A percentile compares a stretch with the other conserved stretches of the same genome.
Evolutionary conservation across 1,284 basidiomycete species (phyloP).

Genomic region (Ustilago trichophora): DNA sequence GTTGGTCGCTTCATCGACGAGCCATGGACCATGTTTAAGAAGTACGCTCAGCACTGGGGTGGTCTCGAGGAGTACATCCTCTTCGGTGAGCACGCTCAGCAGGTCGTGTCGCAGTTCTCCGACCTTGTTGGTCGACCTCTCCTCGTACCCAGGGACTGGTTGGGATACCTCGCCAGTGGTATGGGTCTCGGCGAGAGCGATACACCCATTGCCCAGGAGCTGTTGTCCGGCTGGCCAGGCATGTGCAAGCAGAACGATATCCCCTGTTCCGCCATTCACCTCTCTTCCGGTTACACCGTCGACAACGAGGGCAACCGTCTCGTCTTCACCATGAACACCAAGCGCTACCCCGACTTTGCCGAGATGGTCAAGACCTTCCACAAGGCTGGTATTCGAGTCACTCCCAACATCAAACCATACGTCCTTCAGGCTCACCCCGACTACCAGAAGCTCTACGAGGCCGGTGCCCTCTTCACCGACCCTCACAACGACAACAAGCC

Average conservation of each 20-base stretch:
- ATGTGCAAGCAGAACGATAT: constrained; percentile 68
- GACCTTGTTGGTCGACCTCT: constrained; percentile 67
- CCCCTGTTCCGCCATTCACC: constrained; percentile 64
- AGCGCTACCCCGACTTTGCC: constrained; percentile 68
- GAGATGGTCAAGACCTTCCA: constrained; percentile 67
- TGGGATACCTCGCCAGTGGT: constrained; percentile 68
- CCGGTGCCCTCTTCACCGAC: constrained; percentile 67
- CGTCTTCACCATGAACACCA: constrained; percentile 68
- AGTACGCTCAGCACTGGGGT: constrained; percentile 67
- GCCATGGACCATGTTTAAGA: constrained; percentile 68
- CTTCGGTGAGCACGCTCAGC: constrained; percentile 63
- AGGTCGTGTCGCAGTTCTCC: constrained; percentile 62
- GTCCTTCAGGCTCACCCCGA: constrained; percentile 62
- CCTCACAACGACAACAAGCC: constrained; percentile 56
- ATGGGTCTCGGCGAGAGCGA: constrained; percentile 68
- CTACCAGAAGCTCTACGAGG: constrained; percentile 62
- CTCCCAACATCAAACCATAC: constrained; percentile 68
- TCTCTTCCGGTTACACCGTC: constrained; percentile 68
- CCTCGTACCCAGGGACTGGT: constrained; percentile 68
- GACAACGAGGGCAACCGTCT: constrained; percentile 67
- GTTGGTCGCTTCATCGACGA: constrained; percentile 67
- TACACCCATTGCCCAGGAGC: constrained; percentile 67
- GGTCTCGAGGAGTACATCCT: constrained; percentile 68
- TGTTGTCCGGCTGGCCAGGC: constrained; percentile 67
- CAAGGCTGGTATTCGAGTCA: constrained; percentile 68